These are phyloP conservation scores for Dendrocalamus sinicus DNA, from an alignment of 176 grass and related monocot genomes.

Conservation along the genomic window DNA sequence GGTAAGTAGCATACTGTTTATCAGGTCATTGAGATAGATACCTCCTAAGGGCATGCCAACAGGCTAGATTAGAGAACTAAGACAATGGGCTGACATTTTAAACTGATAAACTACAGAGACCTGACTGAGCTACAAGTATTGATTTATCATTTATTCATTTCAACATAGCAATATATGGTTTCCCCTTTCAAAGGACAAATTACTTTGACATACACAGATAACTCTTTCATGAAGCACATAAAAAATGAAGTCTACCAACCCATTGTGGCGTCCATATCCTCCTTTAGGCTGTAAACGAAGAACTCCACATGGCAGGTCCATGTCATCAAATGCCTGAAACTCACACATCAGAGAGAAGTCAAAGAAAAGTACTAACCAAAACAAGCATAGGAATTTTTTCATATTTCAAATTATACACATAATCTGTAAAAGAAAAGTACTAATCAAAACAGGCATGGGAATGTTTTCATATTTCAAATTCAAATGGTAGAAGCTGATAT, in stretches of 20 bases:
- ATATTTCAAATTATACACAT: too few species aligned
- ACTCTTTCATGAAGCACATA: neutral
- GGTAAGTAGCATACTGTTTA: neutral
- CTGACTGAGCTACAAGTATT: neutral
- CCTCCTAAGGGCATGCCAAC: slow-evolving; percentile 31
- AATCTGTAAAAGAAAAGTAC: too few species aligned
- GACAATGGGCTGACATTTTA: neutral
- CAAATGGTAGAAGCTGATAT: too few species aligned
- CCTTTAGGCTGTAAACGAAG: slow-evolving; percentile 89
- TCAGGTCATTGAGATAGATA: neutral
- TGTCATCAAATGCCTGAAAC: slow-evolving; percentile 81
- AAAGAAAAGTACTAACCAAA: slow-evolving; percentile 22
- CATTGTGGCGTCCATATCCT: slow-evolving; percentile 81
- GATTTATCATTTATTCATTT: slow-evolving; percentile 23
- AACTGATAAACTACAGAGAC: neutral
- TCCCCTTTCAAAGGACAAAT: neutral
- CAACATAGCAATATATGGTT: slow-evolving; percentile 24
- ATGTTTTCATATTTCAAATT: too few species aligned
- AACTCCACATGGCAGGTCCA: slow-evolving; percentile 85
- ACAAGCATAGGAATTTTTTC: neutral
- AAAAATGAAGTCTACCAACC: slow-evolving; percentile 53
- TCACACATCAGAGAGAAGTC: slow-evolving; percentile 39
- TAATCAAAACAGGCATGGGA: too few species aligned
- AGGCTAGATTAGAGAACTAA: slow-evolving; percentile 6
- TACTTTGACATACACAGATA: neutral